Evolutionary conservation across 1,284 basidiomycete genomes (phyloP), one percentile per base, ranked within the genome.

Genomic region (Xerocomus amazonicus): DNA sequence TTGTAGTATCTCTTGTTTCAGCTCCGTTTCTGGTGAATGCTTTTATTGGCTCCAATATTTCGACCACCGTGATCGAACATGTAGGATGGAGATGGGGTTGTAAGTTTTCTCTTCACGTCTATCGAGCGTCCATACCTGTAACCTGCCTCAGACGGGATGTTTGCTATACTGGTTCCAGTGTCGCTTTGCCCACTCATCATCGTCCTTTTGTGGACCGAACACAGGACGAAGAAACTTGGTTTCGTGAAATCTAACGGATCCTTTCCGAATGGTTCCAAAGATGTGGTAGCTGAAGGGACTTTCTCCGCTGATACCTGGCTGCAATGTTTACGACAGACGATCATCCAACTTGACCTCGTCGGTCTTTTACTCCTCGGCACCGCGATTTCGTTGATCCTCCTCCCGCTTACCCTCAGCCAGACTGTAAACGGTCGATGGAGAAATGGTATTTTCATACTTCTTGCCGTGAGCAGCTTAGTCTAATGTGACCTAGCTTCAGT

Each of bases 11-110:
- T 13, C 67, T 87, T n/a, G 77, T 80, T 23, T 81, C 82, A 8
- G 65, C 83, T 34, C 88, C 88, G 12, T 88, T 84, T 69, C 71
- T 87, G 57, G 71, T 88, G 68, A 77, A 81, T 66, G 71, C 77
- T 39, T 90, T 84, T 66, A 75, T 92, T 56, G 81, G 84, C 6
- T 78, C 86, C 9, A 87, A 88, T 60, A 80, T 92, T 45, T 73
- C 78, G 8, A 74, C 82, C 16, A 70, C 73, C 32, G 71, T 83
- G 9, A 69, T 90, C 41, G 69, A 79, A 43, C 71, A 77, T 41
- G 60, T 71, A 35, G 74, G 77, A 5, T 92, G 89, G 90, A 72
- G 88, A 66, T 87, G 85, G 82, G 89, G 89, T 27, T 87, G 80
- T 81, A 73, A 42, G 76, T 42, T 39, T n/a, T 9, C 40, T 40